Base-by-base conservation (phyloP, 495 filamentous ascomycete species). In the Lepidopterella palustris region DNA sequence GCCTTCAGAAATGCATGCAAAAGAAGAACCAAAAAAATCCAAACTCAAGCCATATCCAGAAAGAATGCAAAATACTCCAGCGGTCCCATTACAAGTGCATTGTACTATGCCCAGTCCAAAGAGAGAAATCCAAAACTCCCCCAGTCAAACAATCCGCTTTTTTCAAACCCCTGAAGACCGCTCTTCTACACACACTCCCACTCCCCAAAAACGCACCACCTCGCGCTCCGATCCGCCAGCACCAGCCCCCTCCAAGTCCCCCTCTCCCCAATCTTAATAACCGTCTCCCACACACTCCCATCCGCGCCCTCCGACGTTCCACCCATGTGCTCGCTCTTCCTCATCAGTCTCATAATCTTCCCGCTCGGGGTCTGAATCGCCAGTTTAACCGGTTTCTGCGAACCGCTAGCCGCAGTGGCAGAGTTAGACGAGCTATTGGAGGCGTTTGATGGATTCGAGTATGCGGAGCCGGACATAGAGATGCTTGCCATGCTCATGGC, bases 181-280 rank as follows among this genome's bases (percentile, higher is more conserved):
- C 35, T 3, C 2, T 10, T 15, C 9, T 21, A 86, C 53, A 79
- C 73, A 72, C 83, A 84, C 60, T 89, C 83, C 93, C 93, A 99
- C 76, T 99, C 93, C 26, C 87, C 92, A 77, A 96, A 99, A 23
- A 99, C 93, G 74, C 95, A 97, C 93, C 93, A 99, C 61, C 93
- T 79, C 8, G 92, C 95, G 60, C 88, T 97, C 55, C 93, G 81
- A 78, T 99, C 93, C 11, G 93, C 93, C 20, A 99, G 79, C 61
- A 99, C 93, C 54, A 99, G 73, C 0, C 90, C 95, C 59, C 93
- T 83, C 93, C 93, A 98, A 25, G 86, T 80, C 0, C 93, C 93
- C 26, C 85, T 79, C 70, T 98, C 93, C 0, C 89, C 89, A 72
- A 92, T 90, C 77, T 98, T 98, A 72, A 90, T 96, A 45, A 97